Base-by-base conservation (phyloP, 2,329 filamentous ascomycete genomes). In the Aquanectria penicillioides region DNA sequence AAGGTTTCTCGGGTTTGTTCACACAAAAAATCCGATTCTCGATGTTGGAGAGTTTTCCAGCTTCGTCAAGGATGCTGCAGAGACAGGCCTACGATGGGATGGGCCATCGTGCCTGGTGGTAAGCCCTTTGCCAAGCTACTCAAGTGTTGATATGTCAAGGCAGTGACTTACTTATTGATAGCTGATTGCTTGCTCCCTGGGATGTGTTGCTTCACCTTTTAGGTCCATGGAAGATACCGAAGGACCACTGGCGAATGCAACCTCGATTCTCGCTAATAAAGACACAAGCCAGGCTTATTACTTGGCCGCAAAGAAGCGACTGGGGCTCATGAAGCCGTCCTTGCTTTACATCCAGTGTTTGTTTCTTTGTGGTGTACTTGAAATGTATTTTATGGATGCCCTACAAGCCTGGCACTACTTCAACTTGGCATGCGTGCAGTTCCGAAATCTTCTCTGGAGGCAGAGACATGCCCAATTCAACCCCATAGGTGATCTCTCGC, bases 321-420 rank as follows among this genome's bases (percentile, higher is more conserved):
- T 72, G 1, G 69, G 68, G 0, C 64, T 67, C 1, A 57, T 71
- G 13, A 59, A 65, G 29, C 67, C 69, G 31, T 69, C 68, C 0
- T 57, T 78, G 22, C 57, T 77, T 2, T 71, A 69, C 10, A 69
- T 72, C n/a, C 76, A 80, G 33, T 78, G 75, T 46, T 68, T 74
- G 40, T 77, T 77, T 47, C 71, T 75, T 52, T 74, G 75, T 12
- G 76, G 76, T 4, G 76, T 78, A 4, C 75, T 74, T 57, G 63
- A 74, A 18, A 77, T 79, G 76, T 78, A 78, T 55, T 76, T 69
- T 1, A 59, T 80, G 8, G 69, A 73, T n/a, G 73, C 76, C 52
- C 71, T 43, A 69, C 38, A 44, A 15, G 61, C 75, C 12, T 79
- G 76, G 75, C 64, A 76, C 41, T 70, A 75, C 54, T 78, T 78